phyloP scores from a whole-genome alignment of 164 flowering plant species.

The Chloranthus sessilifolius region DNA sequence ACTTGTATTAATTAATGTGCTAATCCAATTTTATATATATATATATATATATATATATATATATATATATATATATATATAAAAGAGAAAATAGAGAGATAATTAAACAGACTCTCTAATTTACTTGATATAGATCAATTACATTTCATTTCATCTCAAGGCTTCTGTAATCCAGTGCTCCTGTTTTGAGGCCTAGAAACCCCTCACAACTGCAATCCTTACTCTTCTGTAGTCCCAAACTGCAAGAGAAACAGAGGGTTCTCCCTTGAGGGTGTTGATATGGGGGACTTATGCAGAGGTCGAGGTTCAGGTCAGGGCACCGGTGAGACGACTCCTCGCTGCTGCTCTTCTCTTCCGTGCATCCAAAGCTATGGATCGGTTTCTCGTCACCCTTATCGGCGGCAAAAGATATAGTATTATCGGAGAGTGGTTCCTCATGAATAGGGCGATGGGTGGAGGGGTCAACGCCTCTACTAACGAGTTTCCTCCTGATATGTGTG shows the following conservation, averaged over 20 bases:
- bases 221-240: constrained; percentile 60
- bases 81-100: constrained; percentile 15
- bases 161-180: constrained; percentile 68
- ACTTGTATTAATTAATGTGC: no score
- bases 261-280: constrained; percentile 24
- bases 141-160: constrained; percentile 63
- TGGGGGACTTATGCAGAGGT: constrained; percentile 82
- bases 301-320: constrained; percentile 76
- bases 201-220: constrained; percentile 61
- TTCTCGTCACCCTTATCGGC: constrained; percentile 30
- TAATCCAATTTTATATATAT: no score
- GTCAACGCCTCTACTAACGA: constrained; percentile 74
- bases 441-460: constrained; percentile 67
- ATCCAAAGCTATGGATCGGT: constrained; percentile 11
- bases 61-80: constrained; percentile 18
- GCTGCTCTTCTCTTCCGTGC: constrained; percentile 14
- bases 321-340: constrained; percentile 20
- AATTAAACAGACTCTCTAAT: background rate
- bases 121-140: background rate
- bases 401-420: constrained; percentile 45
- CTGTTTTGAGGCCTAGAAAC: constrained; percentile 54
- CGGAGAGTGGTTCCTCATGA: constrained; percentile 35
- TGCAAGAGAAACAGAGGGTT: constrained; percentile 57
- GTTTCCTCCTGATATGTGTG: constrained; percentile 79
- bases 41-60: no score